Evolutionary conservation across 306 rosid genomes (phyloP), one percentile per base, ranked within the genome.

Genomic region (Styphnolobium japonicum): DNA sequence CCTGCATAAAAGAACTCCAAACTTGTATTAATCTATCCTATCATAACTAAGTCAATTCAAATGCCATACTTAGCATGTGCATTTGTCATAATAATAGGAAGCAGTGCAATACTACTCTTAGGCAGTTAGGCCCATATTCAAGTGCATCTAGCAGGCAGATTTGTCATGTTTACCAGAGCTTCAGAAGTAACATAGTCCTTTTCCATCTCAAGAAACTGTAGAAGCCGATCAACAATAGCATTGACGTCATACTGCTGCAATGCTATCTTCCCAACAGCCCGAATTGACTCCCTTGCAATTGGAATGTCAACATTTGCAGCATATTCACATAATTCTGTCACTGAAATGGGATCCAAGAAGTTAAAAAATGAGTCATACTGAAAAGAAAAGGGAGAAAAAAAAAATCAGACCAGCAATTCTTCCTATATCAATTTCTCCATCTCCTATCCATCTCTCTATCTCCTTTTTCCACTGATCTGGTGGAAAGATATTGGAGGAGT

Each of bases 231-330:
- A 60, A 96, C 99, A 76, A 96, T 96, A 36, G 99, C 99, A 85
- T 96, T 96, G 85, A 96, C 98, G 77, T 96, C 99, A 89, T 96
- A 96, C 82, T 96, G 99, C 85, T 96, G 98, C 73, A 96, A 86
- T 60, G 99, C 99, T 83, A 96, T 96, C 85, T 93, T 96, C 83
- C 99, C 99, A 68, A 96, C 99, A 76, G 99, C 99, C 70, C 98
- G 97, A 71, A 96, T 93, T 3, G 99, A 96, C 86, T 96, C 99
- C 86, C 99, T 91, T 84, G 99, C 99, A 87, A 96, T 96, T 65
- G 99, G 99, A 84, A 96, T 96, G 81, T 96, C 99, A 80, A 96
- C 99, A 88, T 93, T 96, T 74, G 99, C 99, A 84, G 98, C 99
- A 88, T 96, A 96, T 85, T 96, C 99, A 71, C 99, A 96, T 78